Conservation (phyloP, 2,329 filamentous ascomycete species). For the Fusarium sororula region DNA sequence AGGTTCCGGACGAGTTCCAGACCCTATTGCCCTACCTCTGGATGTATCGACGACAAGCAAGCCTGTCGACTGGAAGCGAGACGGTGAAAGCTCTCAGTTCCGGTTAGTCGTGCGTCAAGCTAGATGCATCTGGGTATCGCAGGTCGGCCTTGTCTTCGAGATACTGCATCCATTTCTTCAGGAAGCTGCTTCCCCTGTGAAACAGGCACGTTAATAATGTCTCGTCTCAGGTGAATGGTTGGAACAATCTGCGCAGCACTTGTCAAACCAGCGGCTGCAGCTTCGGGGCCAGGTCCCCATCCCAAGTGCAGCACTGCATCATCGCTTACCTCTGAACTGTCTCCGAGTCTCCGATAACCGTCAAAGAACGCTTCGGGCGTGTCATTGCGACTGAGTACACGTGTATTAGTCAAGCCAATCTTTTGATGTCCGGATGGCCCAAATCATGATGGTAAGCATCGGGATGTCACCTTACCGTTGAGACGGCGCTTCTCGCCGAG, state of each 20-base stretch:
- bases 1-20: neutral
- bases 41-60: neutral
- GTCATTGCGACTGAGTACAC: conserved; percentile 93
- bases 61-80: neutral
- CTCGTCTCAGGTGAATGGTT: conserved; percentile 35
- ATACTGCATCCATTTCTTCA: conserved; percentile 91
- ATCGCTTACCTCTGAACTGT: conserved; percentile 83
- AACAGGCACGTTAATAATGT: conserved; percentile 26
- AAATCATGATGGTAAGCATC: neutral
- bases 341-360: conserved; percentile 92
- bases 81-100: neutral
- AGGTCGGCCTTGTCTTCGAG: conserved; percentile 91
- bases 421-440: neutral
- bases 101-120: conserved; percentile 42
- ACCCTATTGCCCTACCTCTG: neutral
- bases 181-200: conserved; percentile 80
- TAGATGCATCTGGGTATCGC: conserved; percentile 78
- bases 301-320: conserved; percentile 2
- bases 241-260: conserved; percentile 31
- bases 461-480: conserved; percentile 73
- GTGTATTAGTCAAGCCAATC: conserved; percentile 31
- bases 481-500: conserved; percentile 89
- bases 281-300: conserved; percentile 6
- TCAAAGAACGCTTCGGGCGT: conserved; percentile 87
- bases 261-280: conserved; percentile 18